Conservation (phyloP, 2,329 filamentous ascomycete species). For the Fusarium begoniae region DNA sequence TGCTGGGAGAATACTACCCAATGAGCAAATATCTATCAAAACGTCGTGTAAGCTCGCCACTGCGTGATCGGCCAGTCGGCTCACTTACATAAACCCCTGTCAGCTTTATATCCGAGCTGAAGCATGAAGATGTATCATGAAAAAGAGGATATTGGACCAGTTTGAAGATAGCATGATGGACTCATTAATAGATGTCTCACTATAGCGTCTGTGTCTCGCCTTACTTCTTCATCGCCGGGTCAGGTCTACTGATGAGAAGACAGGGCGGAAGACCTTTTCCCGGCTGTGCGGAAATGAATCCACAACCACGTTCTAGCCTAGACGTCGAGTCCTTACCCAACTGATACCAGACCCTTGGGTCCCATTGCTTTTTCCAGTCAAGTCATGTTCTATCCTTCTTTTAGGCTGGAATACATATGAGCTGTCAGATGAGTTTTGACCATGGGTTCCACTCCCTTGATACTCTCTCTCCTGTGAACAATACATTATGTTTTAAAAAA, state of each 20-base stretch:
- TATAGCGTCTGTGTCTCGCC: neutral
- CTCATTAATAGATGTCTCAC: neutral
- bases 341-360: neutral
- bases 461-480: neutral
- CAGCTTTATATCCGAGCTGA: neutral
- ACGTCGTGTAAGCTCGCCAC: neutral
- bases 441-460: neutral
- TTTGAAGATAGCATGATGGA: neutral
- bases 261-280: neutral
- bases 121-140: neutral
- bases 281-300: neutral
- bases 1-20: neutral
- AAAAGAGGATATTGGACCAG: neutral
- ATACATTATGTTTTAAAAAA: conserved; percentile 5
- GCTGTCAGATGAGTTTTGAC: neutral
- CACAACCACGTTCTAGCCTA: neutral
- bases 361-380: neutral
- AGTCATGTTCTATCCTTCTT: neutral
- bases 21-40: neutral
- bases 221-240: neutral
- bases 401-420: neutral
- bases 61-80: neutral
- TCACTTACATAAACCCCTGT: conserved; percentile 1
- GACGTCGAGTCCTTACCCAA: neutral
- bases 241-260: neutral